A percentile compares a stretch with the other conserved stretches of the same genome.
Evolutionary conservation across 768 basidiomycete species (phyloP).

Genomic region (Phaffia tasmanica): DNA sequence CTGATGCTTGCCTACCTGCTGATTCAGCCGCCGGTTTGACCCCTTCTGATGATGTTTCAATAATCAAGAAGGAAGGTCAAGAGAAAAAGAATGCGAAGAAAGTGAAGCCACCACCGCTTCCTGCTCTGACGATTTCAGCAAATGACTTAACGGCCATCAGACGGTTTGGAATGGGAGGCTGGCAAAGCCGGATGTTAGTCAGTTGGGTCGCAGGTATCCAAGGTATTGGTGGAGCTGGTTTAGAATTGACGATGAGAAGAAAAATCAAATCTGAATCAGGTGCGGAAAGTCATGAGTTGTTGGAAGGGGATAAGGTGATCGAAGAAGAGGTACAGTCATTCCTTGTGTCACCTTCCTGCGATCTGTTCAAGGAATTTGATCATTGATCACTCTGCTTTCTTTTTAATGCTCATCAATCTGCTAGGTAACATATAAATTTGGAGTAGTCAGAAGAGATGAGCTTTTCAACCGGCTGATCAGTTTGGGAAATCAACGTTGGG

Average conservation of each 20-base stretch:
- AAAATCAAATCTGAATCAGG: background rate
- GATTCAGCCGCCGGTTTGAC: background rate
- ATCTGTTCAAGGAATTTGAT: too few relatives aligned
- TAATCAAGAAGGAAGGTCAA: background rate
- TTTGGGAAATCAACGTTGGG: constrained; percentile 20
- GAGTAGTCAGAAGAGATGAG: constrained; percentile 24
- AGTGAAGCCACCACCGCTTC: background rate
- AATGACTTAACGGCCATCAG: constrained; percentile 4
- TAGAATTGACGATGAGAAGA: too few relatives aligned
- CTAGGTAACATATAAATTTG: constrained; percentile 14
- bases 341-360: too few relatives aligned
- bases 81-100: constrained; percentile 9
- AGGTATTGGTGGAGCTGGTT: constrained; percentile 14
- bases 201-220: constrained; percentile 6
- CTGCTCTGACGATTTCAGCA: constrained; percentile 5
- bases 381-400: too few relatives aligned
- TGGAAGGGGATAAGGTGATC: background rate
- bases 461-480: constrained; percentile 22
- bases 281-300: background rate
- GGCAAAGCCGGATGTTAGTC: constrained; percentile 16
- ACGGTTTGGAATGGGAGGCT: constrained; percentile 18
- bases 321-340: background rate
- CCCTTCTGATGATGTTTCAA: background rate
- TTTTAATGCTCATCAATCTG: too few relatives aligned
- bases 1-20: background rate